Conservation (phyloP, 2,329 filamentous ascomycete genomes). For the Pseudogymnoascus sp. region DNA sequence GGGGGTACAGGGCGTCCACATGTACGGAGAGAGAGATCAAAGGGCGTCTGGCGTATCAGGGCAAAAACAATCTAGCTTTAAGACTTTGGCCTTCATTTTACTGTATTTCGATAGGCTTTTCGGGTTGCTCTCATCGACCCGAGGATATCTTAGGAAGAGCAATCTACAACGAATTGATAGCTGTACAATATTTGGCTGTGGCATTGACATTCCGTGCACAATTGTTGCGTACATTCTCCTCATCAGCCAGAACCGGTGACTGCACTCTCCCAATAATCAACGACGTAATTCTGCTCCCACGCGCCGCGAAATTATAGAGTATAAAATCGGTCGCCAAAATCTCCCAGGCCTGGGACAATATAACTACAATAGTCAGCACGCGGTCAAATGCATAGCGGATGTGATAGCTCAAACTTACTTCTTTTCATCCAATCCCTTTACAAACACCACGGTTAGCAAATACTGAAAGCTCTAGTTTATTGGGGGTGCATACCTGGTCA, state of each 20-base stretch:
- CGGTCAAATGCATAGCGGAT: slow-evolving; percentile 3
- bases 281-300: neutral
- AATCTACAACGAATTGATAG: slow-evolving; percentile 4
- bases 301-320: slow-evolving; percentile 56
- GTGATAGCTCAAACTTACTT: slow-evolving; percentile 55
- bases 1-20: neutral
- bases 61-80: slow-evolving; percentile 7
- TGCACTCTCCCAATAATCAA: neutral
- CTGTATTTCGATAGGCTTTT: slow-evolving; percentile 4
- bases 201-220: neutral
- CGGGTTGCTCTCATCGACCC: neutral
- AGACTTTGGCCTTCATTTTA: slow-evolving; percentile 5
- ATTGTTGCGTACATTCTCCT: neutral
- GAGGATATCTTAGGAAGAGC: neutral
- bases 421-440: slow-evolving; percentile 85
- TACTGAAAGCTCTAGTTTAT: neutral
- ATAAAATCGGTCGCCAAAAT: slow-evolving; percentile 95
- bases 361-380: slow-evolving; percentile 52
- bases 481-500: slow-evolving; percentile 50
- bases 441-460: neutral
- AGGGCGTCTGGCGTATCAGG: slow-evolving; percentile 5
- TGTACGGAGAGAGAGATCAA: neutral
- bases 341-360: slow-evolving; percentile 86
- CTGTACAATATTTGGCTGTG: neutral
- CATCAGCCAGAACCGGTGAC: neutral